phyloP scores from a whole-genome alignment of 2,329 filamentous ascomycete genomes.

The Claviceps arundinis region DNA sequence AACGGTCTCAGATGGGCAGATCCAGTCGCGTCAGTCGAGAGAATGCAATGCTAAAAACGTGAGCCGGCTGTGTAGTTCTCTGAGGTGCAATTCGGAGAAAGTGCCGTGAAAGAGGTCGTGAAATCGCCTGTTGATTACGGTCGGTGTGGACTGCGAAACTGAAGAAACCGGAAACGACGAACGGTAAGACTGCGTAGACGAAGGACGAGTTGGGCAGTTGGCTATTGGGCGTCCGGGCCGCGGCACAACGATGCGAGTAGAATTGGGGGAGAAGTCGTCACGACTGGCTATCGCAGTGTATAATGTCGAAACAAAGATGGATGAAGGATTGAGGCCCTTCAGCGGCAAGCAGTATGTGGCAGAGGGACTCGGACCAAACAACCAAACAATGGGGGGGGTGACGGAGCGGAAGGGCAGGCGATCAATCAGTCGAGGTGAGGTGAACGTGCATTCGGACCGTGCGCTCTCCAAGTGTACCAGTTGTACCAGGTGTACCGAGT shows the following conservation, averaged over 20 bases:
- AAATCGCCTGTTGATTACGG: background rate
- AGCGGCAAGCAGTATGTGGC: conserved; percentile 2
- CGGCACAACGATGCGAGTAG: background rate
- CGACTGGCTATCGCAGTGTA: background rate
- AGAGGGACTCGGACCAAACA: background rate
- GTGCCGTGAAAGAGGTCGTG: background rate
- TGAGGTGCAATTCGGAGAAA: background rate
- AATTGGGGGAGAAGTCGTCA: background rate
- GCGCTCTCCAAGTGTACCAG: too few species aligned
- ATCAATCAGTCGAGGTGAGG: background rate
- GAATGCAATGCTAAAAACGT: conserved; percentile 1
- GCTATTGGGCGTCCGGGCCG: background rate
- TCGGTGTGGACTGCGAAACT: background rate
- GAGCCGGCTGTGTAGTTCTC: background rate
- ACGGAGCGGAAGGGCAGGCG: background rate
- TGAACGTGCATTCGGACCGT: background rate
- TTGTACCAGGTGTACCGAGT: too few species aligned
- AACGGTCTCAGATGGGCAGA: conserved; percentile 7
- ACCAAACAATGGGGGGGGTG: background rate
- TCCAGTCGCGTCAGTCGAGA: conserved; percentile 8
- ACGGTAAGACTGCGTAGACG: background rate
- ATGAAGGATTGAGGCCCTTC: background rate
- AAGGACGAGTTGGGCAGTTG: background rate
- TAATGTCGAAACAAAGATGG: background rate
- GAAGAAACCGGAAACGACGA: too few species aligned